Evolutionary conservation across 2,329 filamentous ascomycete species (phyloP).

Genomic region (Pyricularia grisea): DNA sequence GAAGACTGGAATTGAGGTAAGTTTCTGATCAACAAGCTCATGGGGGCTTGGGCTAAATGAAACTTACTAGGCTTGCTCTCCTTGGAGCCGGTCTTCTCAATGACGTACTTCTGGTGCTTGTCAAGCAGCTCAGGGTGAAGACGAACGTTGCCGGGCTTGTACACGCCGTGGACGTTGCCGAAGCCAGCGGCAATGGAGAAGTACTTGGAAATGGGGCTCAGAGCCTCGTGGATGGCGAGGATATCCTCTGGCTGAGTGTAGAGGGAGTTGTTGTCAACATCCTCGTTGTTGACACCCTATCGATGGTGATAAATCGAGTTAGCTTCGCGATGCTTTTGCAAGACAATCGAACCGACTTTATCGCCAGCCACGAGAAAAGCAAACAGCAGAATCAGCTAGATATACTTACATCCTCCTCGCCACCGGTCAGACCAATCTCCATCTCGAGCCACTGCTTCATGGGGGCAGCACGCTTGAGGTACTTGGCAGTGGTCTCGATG

Average conservation of each 20-base stretch:
- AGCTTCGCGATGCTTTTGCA: background rate
- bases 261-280: slow-evolving; percentile 90
- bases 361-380: background rate
- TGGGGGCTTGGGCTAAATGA: background rate
- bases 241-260: slow-evolving; percentile 99
- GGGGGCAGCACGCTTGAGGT: slow-evolving; percentile 87
- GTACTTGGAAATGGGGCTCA: slow-evolving; percentile 81
- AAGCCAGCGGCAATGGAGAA: slow-evolving; percentile 98
- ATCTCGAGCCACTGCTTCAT: slow-evolving; percentile 99
- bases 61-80: slow-evolving; percentile 8
- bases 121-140: slow-evolving; percentile 90
- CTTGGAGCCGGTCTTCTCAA: slow-evolving; percentile 69
- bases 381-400: no score
- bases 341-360: background rate
- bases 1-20: slow-evolving; percentile 51
- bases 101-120: slow-evolving; percentile 93
- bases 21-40: slow-evolving; percentile 4
- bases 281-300: slow-evolving; percentile 81
- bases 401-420: slow-evolving; percentile 14
- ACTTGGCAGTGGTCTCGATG: slow-evolving; percentile 83
- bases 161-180: slow-evolving; percentile 98
- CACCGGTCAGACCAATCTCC: slow-evolving; percentile 80
- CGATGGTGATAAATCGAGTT: background rate
- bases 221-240: slow-evolving; percentile 78
- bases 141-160: slow-evolving; percentile 85